Conservation (phyloP, 2,329 filamentous ascomycete genomes). For the Diaporthe sp. region DNA sequence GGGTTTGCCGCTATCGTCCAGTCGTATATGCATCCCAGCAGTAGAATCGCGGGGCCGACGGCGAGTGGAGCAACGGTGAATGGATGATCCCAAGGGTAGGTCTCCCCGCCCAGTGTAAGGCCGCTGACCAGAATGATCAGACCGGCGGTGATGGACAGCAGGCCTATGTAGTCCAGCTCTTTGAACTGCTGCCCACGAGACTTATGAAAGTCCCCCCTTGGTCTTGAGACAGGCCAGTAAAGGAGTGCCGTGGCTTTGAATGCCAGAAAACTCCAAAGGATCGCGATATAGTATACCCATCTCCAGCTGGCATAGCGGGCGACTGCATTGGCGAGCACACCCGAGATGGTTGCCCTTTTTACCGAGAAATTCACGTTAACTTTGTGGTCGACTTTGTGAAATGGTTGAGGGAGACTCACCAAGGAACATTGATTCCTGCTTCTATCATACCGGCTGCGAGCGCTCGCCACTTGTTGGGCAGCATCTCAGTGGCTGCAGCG, state of each 20-base stretch:
- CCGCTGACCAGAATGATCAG: slow-evolving; percentile 16
- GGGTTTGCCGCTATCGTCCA: slow-evolving; percentile 28
- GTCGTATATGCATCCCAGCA: slow-evolving; percentile 22
- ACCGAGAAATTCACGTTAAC: background rate
- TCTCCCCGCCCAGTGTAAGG: slow-evolving; percentile 19
- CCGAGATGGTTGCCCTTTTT: background rate
- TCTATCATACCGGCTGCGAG: slow-evolving; percentile 25
- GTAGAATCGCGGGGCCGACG: background rate
- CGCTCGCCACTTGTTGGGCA: slow-evolving; percentile 31
- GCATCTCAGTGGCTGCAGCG: slow-evolving; percentile 29
- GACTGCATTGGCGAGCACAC: background rate
- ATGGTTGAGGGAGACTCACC: background rate
- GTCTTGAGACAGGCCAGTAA: slow-evolving; percentile 32
- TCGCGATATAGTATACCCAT: slow-evolving; percentile 34
- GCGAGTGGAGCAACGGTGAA: slow-evolving; percentile 10
- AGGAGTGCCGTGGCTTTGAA: slow-evolving; percentile 30
- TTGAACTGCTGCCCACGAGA: slow-evolving; percentile 27
- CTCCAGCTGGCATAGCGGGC: slow-evolving; percentile 32
- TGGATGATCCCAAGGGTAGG: slow-evolving; percentile 14
- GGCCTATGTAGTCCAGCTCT: slow-evolving; percentile 29
- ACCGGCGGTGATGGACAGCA: slow-evolving; percentile 20
- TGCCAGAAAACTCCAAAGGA: slow-evolving; percentile 22
- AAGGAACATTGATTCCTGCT: slow-evolving; percentile 15
- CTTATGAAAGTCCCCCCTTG: slow-evolving; percentile 31
- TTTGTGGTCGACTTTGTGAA: accelerated